A percentile compares a stretch with the other conserved stretches of the same genome.
Evolutionary conservation across 495 filamentous ascomycete species (phyloP).

Genomic region (Bombardia bombarda): DNA sequence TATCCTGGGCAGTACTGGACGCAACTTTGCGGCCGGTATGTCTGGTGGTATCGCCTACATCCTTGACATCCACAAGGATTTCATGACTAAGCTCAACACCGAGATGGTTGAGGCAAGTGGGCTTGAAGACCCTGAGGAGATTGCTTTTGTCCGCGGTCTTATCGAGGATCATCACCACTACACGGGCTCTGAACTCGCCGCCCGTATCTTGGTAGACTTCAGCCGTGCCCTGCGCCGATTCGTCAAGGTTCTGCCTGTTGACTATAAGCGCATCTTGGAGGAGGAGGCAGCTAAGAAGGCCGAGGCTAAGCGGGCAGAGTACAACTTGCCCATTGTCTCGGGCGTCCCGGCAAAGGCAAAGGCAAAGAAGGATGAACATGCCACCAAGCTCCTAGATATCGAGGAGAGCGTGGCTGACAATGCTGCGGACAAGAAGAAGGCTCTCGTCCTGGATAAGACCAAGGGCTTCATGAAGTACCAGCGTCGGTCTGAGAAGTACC

Average conservation of each 20-base stretch:
- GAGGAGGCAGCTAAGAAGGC: conserved; percentile 83
- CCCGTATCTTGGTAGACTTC: conserved; percentile 95
- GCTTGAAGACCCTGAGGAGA: conserved; percentile 83
- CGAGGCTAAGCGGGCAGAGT: conserved; percentile 73
- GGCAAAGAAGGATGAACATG: conserved; percentile 58
- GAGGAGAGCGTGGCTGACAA: conserved; percentile 87
- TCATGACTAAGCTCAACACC: conserved; percentile 89
- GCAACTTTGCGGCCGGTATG: conserved; percentile 99
- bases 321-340: conserved; percentile 71
- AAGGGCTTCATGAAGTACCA: conserved; percentile 98
- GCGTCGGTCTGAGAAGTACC: conserved; percentile 91
- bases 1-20: conserved; percentile 85
- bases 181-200: conserved; percentile 94
- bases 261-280: conserved; percentile 91
- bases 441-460: conserved; percentile 94
- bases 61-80: conserved; percentile 86
- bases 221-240: conserved; percentile 86
- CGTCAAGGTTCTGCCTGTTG: conserved; percentile 88
- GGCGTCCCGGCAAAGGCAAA: conserved; percentile 47
- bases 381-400: conserved; percentile 82
- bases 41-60: conserved; percentile 98
- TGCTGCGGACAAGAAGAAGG: conserved; percentile 89
- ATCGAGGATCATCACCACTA: conserved; percentile 99
- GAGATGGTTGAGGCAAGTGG: conserved; percentile 96
- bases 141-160: conserved; percentile 86